Conservation (phyloP, 2,329 filamentous ascomycete species). For the Plectosphaerella cucumerina region DNA sequence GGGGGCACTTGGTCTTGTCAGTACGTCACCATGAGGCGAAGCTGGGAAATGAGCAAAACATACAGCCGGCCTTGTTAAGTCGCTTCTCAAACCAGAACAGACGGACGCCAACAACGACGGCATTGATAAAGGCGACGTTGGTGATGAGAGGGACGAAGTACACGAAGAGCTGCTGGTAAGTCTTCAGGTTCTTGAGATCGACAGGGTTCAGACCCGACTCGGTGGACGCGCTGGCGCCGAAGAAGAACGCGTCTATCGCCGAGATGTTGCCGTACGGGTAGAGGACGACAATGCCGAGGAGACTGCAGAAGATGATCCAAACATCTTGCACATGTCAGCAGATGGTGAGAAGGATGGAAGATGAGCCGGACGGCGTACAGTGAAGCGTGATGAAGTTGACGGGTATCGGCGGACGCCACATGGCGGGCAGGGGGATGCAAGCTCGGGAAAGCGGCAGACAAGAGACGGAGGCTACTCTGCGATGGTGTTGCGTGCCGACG, state of each 20-base stretch:
- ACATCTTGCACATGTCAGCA: not conserved
- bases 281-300: conserved; percentile 1
- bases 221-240: conserved; percentile 43
- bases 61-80: conserved; percentile 29
- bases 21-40: not conserved
- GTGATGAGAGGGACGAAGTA: conserved; percentile 45
- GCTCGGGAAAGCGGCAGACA: not conserved
- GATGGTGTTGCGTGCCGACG: not conserved
- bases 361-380: not conserved
- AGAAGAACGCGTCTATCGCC: conserved; percentile 44
- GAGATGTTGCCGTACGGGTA: conserved; percentile 27
- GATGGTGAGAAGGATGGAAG: not conserved
- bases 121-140: conserved; percentile 45
- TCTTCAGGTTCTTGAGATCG: conserved; percentile 42
- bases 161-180: conserved; percentile 47
- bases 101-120: conserved; percentile 41
- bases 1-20: conserved; percentile 3
- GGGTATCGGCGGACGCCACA: not conserved
- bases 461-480: not conserved
- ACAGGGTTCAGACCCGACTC: conserved; percentile 47
- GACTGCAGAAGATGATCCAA: conserved; percentile 2
- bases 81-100: conserved; percentile 44
- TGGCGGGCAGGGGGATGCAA: not conserved
- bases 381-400: conserved; percentile 3
- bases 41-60: not conserved